Base-by-base conservation (phyloP, 2,329 filamentous ascomycete genomes). In the Ophiobolus disseminans region DNA sequence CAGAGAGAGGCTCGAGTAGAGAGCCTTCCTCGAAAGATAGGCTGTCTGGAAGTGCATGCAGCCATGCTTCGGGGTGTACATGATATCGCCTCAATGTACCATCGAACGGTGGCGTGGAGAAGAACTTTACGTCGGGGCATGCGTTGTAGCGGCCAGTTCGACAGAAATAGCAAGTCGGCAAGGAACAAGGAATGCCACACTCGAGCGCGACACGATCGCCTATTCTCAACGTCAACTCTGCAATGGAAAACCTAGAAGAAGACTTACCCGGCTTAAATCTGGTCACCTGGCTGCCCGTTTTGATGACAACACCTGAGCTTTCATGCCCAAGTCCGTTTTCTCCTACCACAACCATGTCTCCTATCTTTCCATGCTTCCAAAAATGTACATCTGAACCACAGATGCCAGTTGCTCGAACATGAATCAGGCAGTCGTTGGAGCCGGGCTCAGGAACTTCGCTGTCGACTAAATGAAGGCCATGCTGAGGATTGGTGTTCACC, bases 341-440 rank as follows among this genome's bases (percentile, higher is more conserved):
- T 13, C 43, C 42, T 5, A 49, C 39, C 13, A 55, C 40, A 16
- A 55, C 40, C 39, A 48, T 55, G 13, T 51, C 32, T 13, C 48
- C 51, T 21, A 55, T 53, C 6, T 40, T 32, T 8, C 48, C 44
- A 37, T 53, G 52, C 31, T 48, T 42, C 51, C 47, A 51, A 26
- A 40, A 51, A 31, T 37, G 31, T 22, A 70, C 61, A 48, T 67
- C 65, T 10, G 43, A 53, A 16, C 68, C 68, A 32, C 68, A 71
- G 17, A 71, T 69, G 9, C 66, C 66, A 7, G 68, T 71, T 4
- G 66, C 66, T 22, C 63, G 49, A 10, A 71, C 60, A 43, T 67
- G 65, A 10, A 71, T 50, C 5, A 70, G 52, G 43, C 65, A 67
- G 19, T 69, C 66, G 20, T 62, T 46, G 10, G 63, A 55, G 7